A percentile compares a stretch with the other conserved stretches of the same genome.
Conservation (phyloP, 1,284 basidiomycete genomes). For the Leucoagaricus sp. region DNA sequence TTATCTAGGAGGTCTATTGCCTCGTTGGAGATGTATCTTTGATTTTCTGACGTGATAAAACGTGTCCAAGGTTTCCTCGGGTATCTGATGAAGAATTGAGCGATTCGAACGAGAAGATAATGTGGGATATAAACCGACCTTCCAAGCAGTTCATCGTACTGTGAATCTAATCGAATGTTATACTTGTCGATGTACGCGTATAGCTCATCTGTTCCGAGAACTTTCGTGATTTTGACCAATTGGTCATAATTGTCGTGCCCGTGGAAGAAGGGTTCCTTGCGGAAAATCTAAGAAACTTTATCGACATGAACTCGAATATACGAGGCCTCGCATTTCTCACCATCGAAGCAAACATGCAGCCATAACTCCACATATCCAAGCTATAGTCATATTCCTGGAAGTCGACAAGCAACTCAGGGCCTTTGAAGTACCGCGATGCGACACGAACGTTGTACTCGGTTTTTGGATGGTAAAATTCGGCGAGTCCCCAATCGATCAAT, state of each 20-base stretch:
- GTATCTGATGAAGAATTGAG: slow-evolving; percentile 54
- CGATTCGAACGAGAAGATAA: neutral
- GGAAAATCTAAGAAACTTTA: slow-evolving; percentile 77
- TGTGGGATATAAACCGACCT: slow-evolving; percentile 42
- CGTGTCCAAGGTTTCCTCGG: slow-evolving; percentile 92
- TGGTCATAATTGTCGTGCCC: slow-evolving; percentile 99
- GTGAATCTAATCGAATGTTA: slow-evolving; percentile 88
- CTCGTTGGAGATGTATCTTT: slow-evolving; percentile 96
- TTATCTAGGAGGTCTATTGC: slow-evolving; percentile 98
- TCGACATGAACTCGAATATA: slow-evolving; percentile 9
- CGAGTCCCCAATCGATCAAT: slow-evolving; percentile 98
- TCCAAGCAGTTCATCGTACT: slow-evolving; percentile 89
- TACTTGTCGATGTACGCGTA: slow-evolving; percentile 93
- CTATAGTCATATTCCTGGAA: slow-evolving; percentile 99
- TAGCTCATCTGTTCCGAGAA: slow-evolving; percentile 94
- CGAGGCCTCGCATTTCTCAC: slow-evolving; percentile 39
- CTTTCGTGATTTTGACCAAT: slow-evolving; percentile 97
- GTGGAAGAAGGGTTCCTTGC: slow-evolving; percentile 99
- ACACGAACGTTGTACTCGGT: slow-evolving; percentile 99
- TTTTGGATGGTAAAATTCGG: slow-evolving; percentile 98
- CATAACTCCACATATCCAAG: slow-evolving; percentile 98
- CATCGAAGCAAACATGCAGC: slow-evolving; percentile 99
- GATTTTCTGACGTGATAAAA: slow-evolving; percentile 94
- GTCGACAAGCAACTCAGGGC: slow-evolving; percentile 95
- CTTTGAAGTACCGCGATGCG: slow-evolving; percentile 97